phyloP scores from a whole-genome alignment of 2,329 filamentous ascomycete species.

The Pseudogymnoascus sp. region DNA sequence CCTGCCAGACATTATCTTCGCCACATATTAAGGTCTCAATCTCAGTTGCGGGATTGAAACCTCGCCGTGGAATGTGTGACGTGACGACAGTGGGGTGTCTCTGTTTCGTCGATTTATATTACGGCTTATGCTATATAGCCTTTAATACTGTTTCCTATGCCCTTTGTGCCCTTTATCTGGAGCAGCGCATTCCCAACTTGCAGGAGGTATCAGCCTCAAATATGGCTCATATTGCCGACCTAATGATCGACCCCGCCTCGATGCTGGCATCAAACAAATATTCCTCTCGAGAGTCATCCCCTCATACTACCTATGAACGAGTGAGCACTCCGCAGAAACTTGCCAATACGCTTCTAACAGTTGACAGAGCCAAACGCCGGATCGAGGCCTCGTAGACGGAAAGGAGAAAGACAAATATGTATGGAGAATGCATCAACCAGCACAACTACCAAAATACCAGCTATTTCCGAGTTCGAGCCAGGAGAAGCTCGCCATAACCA shows the following conservation, averaged over 20 bases:
- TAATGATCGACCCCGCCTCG: constrained; percentile 39
- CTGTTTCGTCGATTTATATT: constrained; percentile 9
- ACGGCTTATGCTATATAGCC: constrained; percentile 5
- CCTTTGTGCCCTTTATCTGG: constrained; percentile 4
- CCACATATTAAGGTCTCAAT: constrained; percentile 8
- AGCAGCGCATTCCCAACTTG: neutral
- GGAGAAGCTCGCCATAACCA: constrained; percentile 29
- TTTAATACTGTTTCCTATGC: constrained; percentile 8
- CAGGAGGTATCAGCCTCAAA: constrained; percentile 8
- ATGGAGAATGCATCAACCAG: constrained; percentile 54
- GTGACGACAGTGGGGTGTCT: neutral
- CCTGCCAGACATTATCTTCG: constrained; percentile 3
- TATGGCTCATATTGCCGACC: constrained; percentile 58
- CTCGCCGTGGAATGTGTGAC: constrained; percentile 4
- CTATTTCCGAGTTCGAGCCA: constrained; percentile 51
- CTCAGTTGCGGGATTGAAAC: constrained; percentile 6
- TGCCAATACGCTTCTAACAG: neutral
- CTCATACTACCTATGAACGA: constrained; percentile 34
- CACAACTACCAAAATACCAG: constrained; percentile 49
- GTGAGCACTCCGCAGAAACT: constrained; percentile 23
- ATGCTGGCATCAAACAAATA: constrained; percentile 36
- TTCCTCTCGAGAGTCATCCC: constrained; percentile 45
- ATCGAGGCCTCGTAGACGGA: neutral
- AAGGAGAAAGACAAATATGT: constrained; percentile 42
- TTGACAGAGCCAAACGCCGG: constrained; percentile 7